Evolutionary conservation across 805 yeast species (phyloP), one percentile per base, ranked within the genome.

Genomic region (Candida nemodendra): DNA sequence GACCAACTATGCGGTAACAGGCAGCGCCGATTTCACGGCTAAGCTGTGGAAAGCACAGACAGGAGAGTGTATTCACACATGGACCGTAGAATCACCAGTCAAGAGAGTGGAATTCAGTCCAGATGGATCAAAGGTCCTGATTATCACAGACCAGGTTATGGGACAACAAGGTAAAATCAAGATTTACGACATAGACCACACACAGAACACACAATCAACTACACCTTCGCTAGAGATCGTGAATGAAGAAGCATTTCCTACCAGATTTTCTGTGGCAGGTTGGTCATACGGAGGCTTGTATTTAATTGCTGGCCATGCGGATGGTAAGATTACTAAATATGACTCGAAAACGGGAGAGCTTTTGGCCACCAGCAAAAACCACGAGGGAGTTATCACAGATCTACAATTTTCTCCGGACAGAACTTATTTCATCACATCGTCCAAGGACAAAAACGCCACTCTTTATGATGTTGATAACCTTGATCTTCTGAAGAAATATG

Each of bases 131-230:
- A 74, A 73, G 62, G 68, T 88, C 40, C 71, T 89, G 51, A 82
- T 85, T 12, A 80, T 93, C 26, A 79, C 93, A 25, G 97, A 90
- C 63, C 86, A 85, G 57, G 95, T 87, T 51, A 89, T 91, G 96
- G 95, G 95, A 34, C 78, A 77, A 61, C 71, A 70, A 38, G 96
- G 97, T 61, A 74, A 87, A 29, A 77, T 93, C 38, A 66, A 78
- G 42, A 69, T 90, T 19, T 89, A 72, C 61, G 72, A 78, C 33
- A 62, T 91, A 39, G 72, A 76, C 44, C 72, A 73, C 32, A 57
- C 65, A 13, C 45, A 63, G 61, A 44, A 53, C 43, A 57, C 59
- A 50, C 80, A 81, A 68, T 53, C 61, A 24, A 63, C 61, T 30
- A 78, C 75, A 51, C 89, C 95, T 32, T 49, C 69, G 7, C 64